phyloP scores from a whole-genome alignment of 352 stramenopile species.

The Pythium volutum region DNA sequence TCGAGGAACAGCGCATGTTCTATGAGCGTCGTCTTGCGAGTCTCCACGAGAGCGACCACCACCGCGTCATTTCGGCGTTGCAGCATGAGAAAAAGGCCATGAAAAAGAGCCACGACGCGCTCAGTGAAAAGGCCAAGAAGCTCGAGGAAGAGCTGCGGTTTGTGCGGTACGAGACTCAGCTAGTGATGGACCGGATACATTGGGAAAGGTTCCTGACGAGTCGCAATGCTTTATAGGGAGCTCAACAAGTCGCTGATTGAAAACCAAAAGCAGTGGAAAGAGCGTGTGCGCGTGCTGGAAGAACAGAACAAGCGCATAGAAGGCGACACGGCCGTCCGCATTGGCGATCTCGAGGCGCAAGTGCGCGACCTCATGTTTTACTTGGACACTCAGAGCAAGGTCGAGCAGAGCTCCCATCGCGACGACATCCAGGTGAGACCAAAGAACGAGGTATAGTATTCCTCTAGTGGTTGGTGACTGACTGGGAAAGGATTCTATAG shows the following conservation, averaged over 20 bases:
- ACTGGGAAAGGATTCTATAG: too few species aligned
- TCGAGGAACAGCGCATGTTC: conserved; percentile 94
- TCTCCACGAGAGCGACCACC: conserved; percentile 54
- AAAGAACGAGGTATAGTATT: neutral
- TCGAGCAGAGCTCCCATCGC: conserved; percentile 72
- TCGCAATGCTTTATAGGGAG: conserved; percentile 36
- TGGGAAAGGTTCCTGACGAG: neutral
- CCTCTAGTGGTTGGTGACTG: too few species aligned
- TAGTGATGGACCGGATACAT: neutral
- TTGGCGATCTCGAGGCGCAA: conserved; percentile 81
- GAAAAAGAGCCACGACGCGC: conserved; percentile 61
- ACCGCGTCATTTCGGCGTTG: conserved; percentile 47
- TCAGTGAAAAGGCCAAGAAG: conserved; percentile 70
- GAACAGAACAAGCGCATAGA: conserved; percentile 62
- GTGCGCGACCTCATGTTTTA: conserved; percentile 90
- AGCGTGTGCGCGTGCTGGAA: conserved; percentile 65
- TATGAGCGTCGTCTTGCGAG: conserved; percentile 85
- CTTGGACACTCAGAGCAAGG: conserved; percentile 84
- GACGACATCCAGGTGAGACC: conserved; percentile 72
- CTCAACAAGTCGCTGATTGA: conserved; percentile 87
- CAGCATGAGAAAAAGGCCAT: conserved; percentile 84
- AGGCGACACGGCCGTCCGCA: conserved; percentile 50
- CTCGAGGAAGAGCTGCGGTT: conserved; percentile 80
- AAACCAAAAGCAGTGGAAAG: conserved; percentile 88
- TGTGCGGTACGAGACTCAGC: conserved; percentile 51